Conservation (phyloP, 257 asterid genomes). For the Datura wrightii region DNA sequence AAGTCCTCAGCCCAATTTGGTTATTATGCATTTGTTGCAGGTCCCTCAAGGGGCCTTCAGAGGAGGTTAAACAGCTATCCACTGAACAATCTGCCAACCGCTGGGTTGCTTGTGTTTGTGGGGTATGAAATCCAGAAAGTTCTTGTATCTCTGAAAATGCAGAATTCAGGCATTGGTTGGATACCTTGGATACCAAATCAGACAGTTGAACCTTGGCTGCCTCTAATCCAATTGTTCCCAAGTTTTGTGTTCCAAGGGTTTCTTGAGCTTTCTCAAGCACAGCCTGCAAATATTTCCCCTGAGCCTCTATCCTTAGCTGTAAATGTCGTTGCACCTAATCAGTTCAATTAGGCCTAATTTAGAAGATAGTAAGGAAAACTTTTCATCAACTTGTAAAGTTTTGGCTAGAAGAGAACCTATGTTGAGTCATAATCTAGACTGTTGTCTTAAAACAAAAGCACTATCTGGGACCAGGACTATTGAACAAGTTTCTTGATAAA, state of each 20-base stretch:
- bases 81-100: conserved; percentile 62
- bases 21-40: conserved; percentile 55
- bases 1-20: conserved; percentile 48
- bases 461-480: neutral
- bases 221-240: conserved; percentile 68
- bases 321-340: conserved; percentile 83
- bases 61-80: conserved; percentile 82
- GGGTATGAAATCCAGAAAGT: conserved; percentile 59
- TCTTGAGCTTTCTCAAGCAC: conserved; percentile 95
- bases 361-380: neutral
- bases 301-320: conserved; percentile 87
- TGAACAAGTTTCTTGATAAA: neutral
- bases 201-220: conserved; percentile 85
- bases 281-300: conserved; percentile 82
- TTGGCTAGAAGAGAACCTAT: neutral
- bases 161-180: conserved; percentile 77
- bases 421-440: neutral
- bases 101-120: conserved; percentile 56
- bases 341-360: conserved; percentile 40
- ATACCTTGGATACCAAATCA: conserved; percentile 75
- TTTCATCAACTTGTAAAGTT: neutral
- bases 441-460: neutral
- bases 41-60: conserved; percentile 65
- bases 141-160: conserved; percentile 65
- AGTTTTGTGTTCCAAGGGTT: conserved; percentile 74